These are phyloP conservation scores for Candida tetrigidarum DNA, from an alignment of 1,139 yeast species.

Conservation along the genomic window DNA sequence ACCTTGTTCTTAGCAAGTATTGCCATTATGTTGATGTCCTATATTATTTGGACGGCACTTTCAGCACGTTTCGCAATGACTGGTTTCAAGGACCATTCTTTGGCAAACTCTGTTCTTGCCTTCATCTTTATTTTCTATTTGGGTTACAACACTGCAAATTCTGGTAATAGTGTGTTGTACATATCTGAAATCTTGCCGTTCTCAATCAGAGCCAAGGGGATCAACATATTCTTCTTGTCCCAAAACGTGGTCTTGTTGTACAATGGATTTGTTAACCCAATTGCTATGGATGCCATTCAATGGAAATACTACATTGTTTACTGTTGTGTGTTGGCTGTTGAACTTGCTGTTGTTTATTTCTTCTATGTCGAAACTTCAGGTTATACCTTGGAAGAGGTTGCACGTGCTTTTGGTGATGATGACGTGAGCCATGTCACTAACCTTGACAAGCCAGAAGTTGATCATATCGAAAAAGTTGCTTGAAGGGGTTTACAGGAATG, in stretches of 20 bases:
- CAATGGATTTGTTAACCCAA: slow-evolving; percentile 56
- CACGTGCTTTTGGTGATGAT: slow-evolving; percentile 49
- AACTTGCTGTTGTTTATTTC: slow-evolving; percentile 41
- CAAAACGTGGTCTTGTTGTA: slow-evolving; percentile 27
- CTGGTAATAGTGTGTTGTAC: slow-evolving; percentile 44
- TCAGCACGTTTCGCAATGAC: slow-evolving; percentile 44
- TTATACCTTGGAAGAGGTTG: slow-evolving; percentile 57
- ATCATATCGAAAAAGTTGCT: slow-evolving; percentile 2
- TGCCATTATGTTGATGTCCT: slow-evolving; percentile 39
- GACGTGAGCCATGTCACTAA: slow-evolving; percentile 5
- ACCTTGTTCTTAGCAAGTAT: slow-evolving; percentile 45
- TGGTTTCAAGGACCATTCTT: slow-evolving; percentile 33
- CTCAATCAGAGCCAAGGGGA: slow-evolving; percentile 49
- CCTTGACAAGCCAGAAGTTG: slow-evolving; percentile 5
- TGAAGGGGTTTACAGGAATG: not conserved
- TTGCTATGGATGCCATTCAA: slow-evolving; percentile 60
- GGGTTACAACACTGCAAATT: slow-evolving; percentile 42
- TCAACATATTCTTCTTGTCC: slow-evolving; percentile 34
- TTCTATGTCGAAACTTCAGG: slow-evolving; percentile 56
- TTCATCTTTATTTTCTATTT: slow-evolving; percentile 47
- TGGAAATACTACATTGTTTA: slow-evolving; percentile 67
- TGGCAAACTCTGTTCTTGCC: slow-evolving; percentile 50
- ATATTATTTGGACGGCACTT: slow-evolving; percentile 42
- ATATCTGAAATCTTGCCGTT: slow-evolving; percentile 48
- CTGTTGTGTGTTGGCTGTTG: slow-evolving; percentile 43